These are phyloP conservation scores for Apostasia shenzhenica DNA, from an alignment of 106 monocot species.

Conservation along the genomic window DNA sequence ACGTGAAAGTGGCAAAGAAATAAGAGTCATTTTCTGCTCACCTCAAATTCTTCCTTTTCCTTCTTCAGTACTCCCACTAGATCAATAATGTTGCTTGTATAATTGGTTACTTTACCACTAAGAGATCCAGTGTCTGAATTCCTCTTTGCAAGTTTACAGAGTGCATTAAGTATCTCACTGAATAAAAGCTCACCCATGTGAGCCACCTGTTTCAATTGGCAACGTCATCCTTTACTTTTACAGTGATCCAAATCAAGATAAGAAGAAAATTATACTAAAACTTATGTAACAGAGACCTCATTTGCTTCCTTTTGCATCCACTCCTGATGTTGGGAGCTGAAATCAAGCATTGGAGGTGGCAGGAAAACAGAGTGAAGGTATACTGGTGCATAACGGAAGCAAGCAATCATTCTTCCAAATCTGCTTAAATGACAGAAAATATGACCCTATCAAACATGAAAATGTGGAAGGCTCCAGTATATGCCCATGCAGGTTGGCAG, in stretches of 20 bases:
- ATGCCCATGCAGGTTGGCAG: too few species aligned
- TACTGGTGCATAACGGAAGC: conserved; percentile 83
- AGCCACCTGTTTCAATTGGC: conserved; percentile 34
- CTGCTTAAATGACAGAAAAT: conserved; percentile 25
- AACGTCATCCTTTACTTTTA: background rate
- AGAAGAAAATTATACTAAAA: background rate
- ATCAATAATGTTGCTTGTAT: conserved; percentile 22
- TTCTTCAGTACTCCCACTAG: conserved; percentile 48
- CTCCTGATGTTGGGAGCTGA: conserved; percentile 53
- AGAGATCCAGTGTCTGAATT: conserved; percentile 16
- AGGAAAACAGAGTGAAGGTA: conserved; percentile 73
- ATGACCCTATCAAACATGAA: background rate
- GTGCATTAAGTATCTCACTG: conserved; percentile 37
- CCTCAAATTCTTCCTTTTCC: conserved; percentile 77
- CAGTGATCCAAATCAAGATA: background rate
- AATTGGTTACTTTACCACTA: conserved; percentile 22
- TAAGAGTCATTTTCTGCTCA: conserved; percentile 9
- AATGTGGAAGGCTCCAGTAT: background rate
- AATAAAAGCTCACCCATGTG: conserved; percentile 37
- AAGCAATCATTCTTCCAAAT: conserved; percentile 87
- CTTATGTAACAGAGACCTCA: conserved; percentile 37
- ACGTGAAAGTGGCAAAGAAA: background rate
- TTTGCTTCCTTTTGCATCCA: conserved; percentile 77
- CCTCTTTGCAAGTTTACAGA: conserved; percentile 35
- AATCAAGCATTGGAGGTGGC: conserved; percentile 78